A percentile compares a stretch with the other conserved stretches of the same genome.
These are phyloP conservation scores for Chaetomium fimeti DNA, from an alignment of 495 filamentous ascomycete genomes.

Conservation along the genomic window DNA sequence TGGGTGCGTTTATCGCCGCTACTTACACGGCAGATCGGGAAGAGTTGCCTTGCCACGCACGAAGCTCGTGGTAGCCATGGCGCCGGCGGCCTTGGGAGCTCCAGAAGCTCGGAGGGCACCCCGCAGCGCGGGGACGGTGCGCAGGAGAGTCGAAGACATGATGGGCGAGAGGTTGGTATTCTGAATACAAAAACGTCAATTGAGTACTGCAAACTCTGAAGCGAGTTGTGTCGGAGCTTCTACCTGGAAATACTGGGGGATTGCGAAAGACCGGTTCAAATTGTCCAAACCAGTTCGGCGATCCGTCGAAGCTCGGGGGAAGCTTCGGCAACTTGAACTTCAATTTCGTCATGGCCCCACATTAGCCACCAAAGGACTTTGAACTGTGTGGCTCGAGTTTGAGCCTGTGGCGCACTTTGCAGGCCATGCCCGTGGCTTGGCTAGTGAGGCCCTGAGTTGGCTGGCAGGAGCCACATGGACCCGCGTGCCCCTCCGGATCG, in stretches of 20 bases:
- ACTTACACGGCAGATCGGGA: conserved; percentile 88
- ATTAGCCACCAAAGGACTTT: neutral
- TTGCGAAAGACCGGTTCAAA: neutral
- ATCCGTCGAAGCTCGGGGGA: conserved; percentile 27
- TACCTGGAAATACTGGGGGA: neutral
- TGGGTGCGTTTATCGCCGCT: neutral
- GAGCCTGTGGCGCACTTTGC: too few species aligned
- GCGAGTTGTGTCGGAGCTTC: neutral
- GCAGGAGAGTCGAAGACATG: conserved; percentile 56
- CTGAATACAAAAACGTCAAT: conserved; percentile 20
- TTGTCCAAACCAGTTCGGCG: conserved; percentile 17
- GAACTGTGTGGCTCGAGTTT: neutral
- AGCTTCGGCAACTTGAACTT: conserved; percentile 29
- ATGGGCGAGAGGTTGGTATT: conserved; percentile 14
- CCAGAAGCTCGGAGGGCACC: conserved; percentile 45
- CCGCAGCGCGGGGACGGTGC: conserved; percentile 47
- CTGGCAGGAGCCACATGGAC: neutral
- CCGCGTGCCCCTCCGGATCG: neutral
- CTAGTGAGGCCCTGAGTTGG: too few species aligned
- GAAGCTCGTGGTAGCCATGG: conserved; percentile 68
- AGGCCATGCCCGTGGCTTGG: neutral
- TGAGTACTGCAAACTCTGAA: conserved; percentile 10
- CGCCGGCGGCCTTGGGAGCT: conserved; percentile 49
- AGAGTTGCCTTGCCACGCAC: conserved; percentile 85
- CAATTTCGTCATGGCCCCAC: conserved; percentile 36